Percentiles rank a stretch among this genome's conserved stretches.
phyloP scores from a whole-genome alignment of 2,329 filamentous ascomycete species.

The Paecilomyces formosus region DNA sequence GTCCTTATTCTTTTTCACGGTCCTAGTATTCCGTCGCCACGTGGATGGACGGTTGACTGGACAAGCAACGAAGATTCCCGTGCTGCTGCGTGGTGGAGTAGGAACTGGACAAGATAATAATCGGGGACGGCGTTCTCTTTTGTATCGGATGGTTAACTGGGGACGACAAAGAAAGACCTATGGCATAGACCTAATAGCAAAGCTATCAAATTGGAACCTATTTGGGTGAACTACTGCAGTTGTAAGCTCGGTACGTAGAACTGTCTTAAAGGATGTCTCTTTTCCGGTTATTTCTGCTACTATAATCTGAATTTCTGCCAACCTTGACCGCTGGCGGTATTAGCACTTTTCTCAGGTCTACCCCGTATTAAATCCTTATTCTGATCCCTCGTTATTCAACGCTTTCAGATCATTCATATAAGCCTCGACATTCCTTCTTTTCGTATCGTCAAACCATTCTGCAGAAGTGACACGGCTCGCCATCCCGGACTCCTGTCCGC shows the following conservation, averaged over 20 bases:
- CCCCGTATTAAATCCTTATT: background rate
- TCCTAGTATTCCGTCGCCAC: background rate
- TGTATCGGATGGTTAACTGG: background rate
- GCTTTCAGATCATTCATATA: background rate
- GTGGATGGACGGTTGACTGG: background rate
- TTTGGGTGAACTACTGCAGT: background rate
- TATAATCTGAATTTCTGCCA: background rate
- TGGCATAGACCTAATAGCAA: background rate
- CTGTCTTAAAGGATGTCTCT: background rate
- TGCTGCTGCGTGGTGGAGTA: background rate
- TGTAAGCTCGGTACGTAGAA: background rate
- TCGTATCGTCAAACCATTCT: background rate
- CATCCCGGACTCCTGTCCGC: background rate
- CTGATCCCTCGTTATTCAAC: background rate
- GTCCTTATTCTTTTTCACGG: background rate
- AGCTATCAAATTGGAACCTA: background rate
- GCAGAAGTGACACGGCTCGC: background rate
- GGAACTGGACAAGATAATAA: background rate
- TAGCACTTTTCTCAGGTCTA: background rate
- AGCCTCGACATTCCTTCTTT: background rate
- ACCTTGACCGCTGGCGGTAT: background rate
- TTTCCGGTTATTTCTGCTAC: background rate
- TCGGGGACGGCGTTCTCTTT: background rate
- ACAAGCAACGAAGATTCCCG: background rate
- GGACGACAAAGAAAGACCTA: background rate